Percentiles rank a stretch among this genome's conserved stretches.
Conservation (phyloP, 2,329 filamentous ascomycete genomes). For the Colletotrichum destructivum region DNA sequence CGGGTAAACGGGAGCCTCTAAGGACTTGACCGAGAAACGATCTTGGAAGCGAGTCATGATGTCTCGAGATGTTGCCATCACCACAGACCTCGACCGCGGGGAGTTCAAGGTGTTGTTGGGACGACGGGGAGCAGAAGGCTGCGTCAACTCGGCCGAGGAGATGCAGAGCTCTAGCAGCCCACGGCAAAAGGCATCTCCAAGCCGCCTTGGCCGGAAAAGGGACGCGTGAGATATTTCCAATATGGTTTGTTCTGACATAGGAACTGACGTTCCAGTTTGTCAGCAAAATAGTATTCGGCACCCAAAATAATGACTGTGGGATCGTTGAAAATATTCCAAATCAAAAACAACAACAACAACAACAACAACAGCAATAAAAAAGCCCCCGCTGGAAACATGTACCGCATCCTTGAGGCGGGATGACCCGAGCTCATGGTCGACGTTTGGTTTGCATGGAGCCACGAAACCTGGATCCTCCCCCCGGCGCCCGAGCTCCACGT, state of each 20-base stretch:
- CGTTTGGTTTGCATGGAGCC: neutral
- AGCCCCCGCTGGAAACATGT: neutral
- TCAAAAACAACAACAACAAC: no score
- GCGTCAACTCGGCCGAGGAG: neutral
- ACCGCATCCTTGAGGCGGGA: neutral
- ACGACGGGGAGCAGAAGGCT: neutral
- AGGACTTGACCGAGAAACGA: no score
- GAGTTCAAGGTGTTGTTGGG: neutral
- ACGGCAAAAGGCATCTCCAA: neutral
- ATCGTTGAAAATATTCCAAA: neutral
- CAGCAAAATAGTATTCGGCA: neutral
- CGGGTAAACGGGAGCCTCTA: no score
- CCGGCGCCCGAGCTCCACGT: neutral
- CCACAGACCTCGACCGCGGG: no score
- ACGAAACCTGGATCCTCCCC: neutral
- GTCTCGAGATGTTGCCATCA: no score
- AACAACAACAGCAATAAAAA: no score
- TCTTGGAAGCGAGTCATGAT: no score
- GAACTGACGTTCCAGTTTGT: neutral
- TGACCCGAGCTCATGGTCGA: neutral
- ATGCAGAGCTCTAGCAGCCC: neutral
- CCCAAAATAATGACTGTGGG: no score
- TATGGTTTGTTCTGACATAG: neutral
- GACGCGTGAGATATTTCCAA: neutral
- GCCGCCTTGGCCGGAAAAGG: neutral